Base-by-base conservation (phyloP, 257 asterid species). In the Jacaranda mimosifolia region DNA sequence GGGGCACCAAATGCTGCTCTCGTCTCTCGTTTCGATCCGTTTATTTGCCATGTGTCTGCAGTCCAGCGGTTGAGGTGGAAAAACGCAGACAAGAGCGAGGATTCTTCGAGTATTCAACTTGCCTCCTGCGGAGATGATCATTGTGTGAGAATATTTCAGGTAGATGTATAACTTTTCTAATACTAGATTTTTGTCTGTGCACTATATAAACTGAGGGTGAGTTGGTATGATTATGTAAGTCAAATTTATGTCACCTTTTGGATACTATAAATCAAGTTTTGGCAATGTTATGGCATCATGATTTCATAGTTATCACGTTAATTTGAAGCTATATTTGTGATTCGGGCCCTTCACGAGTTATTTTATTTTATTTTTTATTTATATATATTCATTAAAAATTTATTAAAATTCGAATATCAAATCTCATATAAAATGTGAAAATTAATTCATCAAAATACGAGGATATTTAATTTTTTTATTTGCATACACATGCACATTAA, bases 101-200 rank as follows among this genome's bases (percentile, higher is more conserved):
- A 84, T 72, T 66, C 86, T 15, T 42, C 77, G 21, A 79, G 76
- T 45, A 32, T 76, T 89, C 92, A 87, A 81, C 95, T 96, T 52
- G 98, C 98, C 14, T 93, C 97, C 6, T 93, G 98, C 57, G 98
- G 98, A 83, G 96, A 82, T 74, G 99, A 96, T 88, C 96, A 96
- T 46, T 91, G 94, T 81, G 97, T 93, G 64, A 91, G 98, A 82
- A 83, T 96, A 56, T 91, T 88, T 77, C 73, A 87, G 70, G 84
- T 88, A 26, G 68, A 11, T 48, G 62, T 85, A 52, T 76, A 59
- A 63, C 17, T 35, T 19, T 49, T 83, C 56, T 71, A 43, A 67
- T 21, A 68, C 36, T 52, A 32, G 48, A 49, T 43, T 68, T 51
- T 48, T 64, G 70, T 60, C 63, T 55, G 59, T 62, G 36, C 63